These are phyloP conservation scores for Cordyceps militaris DNA, from an alignment of 2,329 filamentous ascomycete species.

Conservation along the genomic window DNA sequence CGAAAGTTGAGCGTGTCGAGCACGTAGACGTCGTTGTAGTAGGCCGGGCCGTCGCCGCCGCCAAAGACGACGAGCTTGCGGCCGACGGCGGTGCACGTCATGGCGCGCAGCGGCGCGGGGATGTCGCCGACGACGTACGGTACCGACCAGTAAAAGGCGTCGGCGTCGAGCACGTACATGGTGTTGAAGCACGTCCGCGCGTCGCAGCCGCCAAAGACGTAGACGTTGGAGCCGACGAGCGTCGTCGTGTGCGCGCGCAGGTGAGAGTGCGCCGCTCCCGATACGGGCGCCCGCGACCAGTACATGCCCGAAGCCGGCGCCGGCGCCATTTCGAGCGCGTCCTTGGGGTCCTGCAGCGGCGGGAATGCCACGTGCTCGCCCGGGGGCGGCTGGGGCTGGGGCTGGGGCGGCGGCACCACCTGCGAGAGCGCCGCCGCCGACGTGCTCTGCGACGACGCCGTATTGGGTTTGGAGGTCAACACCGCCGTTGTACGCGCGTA, in stretches of 20 bases:
- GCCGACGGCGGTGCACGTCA: slow-evolving; percentile 65
- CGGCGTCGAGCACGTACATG: slow-evolving; percentile 61
- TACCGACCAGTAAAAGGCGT: slow-evolving; percentile 62
- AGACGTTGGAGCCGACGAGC: slow-evolving; percentile 59
- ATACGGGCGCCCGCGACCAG: slow-evolving; percentile 60
- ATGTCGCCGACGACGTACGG: slow-evolving; percentile 59
- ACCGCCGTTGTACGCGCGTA: slow-evolving; percentile 9
- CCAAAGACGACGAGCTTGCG: slow-evolving; percentile 66
- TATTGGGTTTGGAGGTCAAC: slow-evolving; percentile 19
- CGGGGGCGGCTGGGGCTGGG: no score
- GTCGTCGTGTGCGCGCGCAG: slow-evolving; percentile 62
- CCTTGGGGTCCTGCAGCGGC: slow-evolving; percentile 47
- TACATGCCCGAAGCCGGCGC: slow-evolving; percentile 67
- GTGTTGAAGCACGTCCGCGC: slow-evolving; percentile 61
- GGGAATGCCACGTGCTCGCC: slow-evolving; percentile 46
- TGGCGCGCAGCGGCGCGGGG: slow-evolving; percentile 58
- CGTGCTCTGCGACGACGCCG: slow-evolving; percentile 16
- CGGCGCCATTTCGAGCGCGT: slow-evolving; percentile 51
- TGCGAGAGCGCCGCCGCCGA: slow-evolving; percentile 17
- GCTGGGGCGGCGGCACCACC: no score
- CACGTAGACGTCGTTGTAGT: slow-evolving; percentile 67
- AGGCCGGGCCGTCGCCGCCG: slow-evolving; percentile 61
- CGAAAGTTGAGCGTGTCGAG: slow-evolving; percentile 64
- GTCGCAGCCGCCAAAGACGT: slow-evolving; percentile 63
- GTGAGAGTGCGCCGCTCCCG: slow-evolving; percentile 52